phyloP scores from a whole-genome alignment of 148 eudicot species.

The Camellia japonica region DNA sequence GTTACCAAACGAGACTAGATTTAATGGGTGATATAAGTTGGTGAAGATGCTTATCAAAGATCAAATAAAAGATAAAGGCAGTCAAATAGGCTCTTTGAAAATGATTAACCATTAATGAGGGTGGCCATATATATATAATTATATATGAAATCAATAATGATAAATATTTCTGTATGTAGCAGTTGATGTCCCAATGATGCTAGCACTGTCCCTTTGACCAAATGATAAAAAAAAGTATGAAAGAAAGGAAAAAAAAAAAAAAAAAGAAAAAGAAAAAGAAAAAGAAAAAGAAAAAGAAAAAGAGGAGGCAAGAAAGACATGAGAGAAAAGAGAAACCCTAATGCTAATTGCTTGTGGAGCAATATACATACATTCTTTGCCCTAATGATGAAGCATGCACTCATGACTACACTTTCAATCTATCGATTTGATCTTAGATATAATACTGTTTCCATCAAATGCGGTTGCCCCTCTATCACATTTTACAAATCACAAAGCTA shows the following conservation, averaged over 20 bases:
- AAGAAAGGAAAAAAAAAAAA: too few species aligned
- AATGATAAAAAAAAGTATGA: neutral
- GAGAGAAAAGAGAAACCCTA: constrained; percentile 1
- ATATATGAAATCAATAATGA: constrained; percentile 16
- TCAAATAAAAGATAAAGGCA: neutral
- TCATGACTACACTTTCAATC: constrained; percentile 28
- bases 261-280: too few species aligned
- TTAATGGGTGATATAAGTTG: neutral
- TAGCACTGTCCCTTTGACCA: constrained; percentile 24
- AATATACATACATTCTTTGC: constrained; percentile 25
- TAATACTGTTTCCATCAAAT: neutral
- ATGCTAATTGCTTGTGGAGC: constrained; percentile 33
- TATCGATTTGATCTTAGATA: constrained; percentile 13
- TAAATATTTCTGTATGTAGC: constrained; percentile 10
- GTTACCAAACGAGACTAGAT: too few species aligned
- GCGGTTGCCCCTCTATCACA: neutral
- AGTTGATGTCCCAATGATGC: constrained; percentile 28
- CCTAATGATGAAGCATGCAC: constrained; percentile 31
- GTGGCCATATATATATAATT: neutral
- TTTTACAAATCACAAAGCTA: neutral
- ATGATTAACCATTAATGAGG: constrained; percentile 30
- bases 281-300: neutral
- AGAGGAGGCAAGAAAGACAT: neutral
- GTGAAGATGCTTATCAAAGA: neutral
- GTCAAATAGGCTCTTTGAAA: neutral